Conservation (phyloP, 352 stramenopile species). For the Phytophthora agathidicida region DNA sequence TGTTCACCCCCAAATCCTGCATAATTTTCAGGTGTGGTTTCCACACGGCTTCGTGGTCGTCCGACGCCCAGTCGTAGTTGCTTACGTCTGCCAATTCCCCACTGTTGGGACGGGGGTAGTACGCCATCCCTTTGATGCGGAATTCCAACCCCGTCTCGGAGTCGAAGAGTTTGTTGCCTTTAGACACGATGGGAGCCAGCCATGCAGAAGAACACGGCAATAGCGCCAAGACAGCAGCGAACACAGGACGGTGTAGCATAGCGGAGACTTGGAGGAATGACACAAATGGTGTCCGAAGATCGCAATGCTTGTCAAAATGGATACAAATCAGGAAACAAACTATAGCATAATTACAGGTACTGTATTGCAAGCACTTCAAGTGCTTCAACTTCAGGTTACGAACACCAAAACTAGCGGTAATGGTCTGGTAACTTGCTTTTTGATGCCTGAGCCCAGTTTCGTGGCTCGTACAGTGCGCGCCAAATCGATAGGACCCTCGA, state of each 20-base stretch:
- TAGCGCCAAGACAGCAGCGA: not conserved
- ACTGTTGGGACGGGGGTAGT: conserved; percentile 70
- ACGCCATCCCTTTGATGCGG: conserved; percentile 72
- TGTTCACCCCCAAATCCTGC: conserved; percentile 66
- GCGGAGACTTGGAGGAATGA: not conserved
- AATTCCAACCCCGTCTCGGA: conserved; percentile 68
- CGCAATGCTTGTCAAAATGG: conserved; percentile 4
- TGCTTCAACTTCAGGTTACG: too few species aligned
- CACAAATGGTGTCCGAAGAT: conserved; percentile 8
- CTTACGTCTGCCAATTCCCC: conserved; percentile 53
- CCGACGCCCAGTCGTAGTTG: conserved; percentile 69
- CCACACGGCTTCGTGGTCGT: conserved; percentile 69
- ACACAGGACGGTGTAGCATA: not conserved
- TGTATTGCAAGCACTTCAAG: too few species aligned
- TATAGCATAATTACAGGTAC: too few species aligned
- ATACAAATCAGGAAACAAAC: conserved; percentile 17
- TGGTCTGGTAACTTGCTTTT: too few species aligned
- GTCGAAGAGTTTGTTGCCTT: conserved; percentile 90
- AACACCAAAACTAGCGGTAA: too few species aligned
- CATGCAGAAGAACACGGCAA: conserved; percentile 34
- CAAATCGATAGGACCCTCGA: too few species aligned
- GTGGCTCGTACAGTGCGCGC: too few species aligned
- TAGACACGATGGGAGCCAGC: conserved; percentile 53
- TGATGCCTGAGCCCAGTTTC: too few species aligned
- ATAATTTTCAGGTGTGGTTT: conserved; percentile 54